Evolutionary conservation across 257 asterid species (phyloP), one percentile per base, ranked within the genome.

Genomic region (Sherardia arvensis): DNA sequence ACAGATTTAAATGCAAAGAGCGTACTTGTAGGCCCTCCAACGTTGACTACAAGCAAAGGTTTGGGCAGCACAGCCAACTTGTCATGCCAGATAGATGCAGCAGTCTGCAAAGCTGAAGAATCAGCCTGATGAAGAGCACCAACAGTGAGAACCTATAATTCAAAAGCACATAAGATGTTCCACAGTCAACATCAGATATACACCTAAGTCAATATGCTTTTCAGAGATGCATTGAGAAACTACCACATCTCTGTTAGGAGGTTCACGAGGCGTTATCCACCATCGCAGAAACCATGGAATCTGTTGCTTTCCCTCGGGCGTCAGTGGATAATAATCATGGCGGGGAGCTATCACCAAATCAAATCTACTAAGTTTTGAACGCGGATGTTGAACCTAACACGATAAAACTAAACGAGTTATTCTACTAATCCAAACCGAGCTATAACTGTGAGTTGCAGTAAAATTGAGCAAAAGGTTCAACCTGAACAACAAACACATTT

Each of bases 111-210:
- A 62, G 90, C 78, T 74, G 64, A 70, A 73, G 84, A 78, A 83
- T 90, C 90, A 67, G 78, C 90, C 71, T 61, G 86, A 78, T 90
- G 97, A 74, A 90, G 92, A 55, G 96, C 91, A 54, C 97, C 95
- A 61, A 87, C 71, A 7, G 97, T 90, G 66, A 85, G 88, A 68
- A 90, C 84, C 97, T 90, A 76, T 33, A 53, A 64, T 69, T 61
- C 34, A 54, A 30, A 7, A 30, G 11, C 22, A 7, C 14, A 8
- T 38, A 7, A 62, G 63, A 62, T n/a, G 55, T 23, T 40, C 38
- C 38, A 55, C 20, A 1, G 12, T 23, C 53, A 27, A 30, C 28
- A 29, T 27, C 53, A 7, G 47, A 32, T 17, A 25, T 12, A 61
- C 4, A 60, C 27, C 53, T 21, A 49, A 62, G 22, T 40, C 20